Base-by-base conservation (phyloP, 352 stramenopile species). In the Phytophthora europaea region DNA sequence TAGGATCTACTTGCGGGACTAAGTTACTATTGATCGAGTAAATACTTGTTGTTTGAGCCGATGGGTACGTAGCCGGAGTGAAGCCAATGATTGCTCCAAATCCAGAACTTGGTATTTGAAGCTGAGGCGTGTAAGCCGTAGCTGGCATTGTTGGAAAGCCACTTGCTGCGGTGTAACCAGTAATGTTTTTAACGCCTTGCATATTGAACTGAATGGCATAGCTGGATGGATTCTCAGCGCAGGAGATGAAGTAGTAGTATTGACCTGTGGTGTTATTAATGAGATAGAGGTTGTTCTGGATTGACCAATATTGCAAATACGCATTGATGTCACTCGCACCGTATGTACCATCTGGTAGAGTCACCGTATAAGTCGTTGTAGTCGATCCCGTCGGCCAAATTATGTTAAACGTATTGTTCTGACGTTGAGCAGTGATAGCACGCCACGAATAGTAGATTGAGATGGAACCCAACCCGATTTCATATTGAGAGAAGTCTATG, bases 1-100 rank as follows among this genome's bases (percentile, higher is more conserved):
- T 45, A 15, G 70, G 70, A 62, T 72, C 63, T 3, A 76, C 53
- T 18, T 71, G 60, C 1, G 68, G 23, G 23, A 70, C 55, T 4
- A 75, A 23, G 20, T 66, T 66, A 20, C 61, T 70, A 57, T 75
- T 75, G 10, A 66, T 36, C 1, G 61, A 28, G 53, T 75, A 75
- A 23, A 62, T 10, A 18, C 26, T 70, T 1, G 59, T 70, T 26
- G 20, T 5, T 10, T 51, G n/a, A 51, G 18, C 45, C 18, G 12
- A 8, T 34, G 67, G 53, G 61, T 65, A 69, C 10, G 52, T 74
- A 43, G 18, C 59, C 6, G 23, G 26, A 0, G 2, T 51, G 43
- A 70, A 65, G 0, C 67, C 67, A 36, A 74, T 45, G 9, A 74
- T 70, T 33, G 23, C 15, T 38, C 67, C 67, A 47, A 69, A 68